These are phyloP conservation scores for Crataegus laevigata DNA, from an alignment of 306 rosid species.

Conservation along the genomic window DNA sequence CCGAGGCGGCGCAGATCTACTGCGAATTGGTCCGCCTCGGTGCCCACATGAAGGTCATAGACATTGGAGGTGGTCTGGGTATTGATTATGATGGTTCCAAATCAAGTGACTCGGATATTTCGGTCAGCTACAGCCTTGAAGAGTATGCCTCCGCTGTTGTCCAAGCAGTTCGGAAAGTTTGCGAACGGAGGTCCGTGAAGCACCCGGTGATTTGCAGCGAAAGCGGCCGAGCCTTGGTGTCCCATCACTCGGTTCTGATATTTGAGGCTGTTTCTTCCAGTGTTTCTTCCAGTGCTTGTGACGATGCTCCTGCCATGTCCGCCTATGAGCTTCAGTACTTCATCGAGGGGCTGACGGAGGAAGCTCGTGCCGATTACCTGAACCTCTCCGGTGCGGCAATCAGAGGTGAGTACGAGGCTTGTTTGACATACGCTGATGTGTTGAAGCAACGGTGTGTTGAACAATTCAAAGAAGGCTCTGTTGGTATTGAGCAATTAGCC, in stretches of 20 bases:
- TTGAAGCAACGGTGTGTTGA: slow-evolving; percentile 64
- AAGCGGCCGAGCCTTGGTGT: slow-evolving; percentile 81
- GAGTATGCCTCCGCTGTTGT: slow-evolving; percentile 84
- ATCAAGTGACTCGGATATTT: slow-evolving; percentile 56
- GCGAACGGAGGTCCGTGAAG: slow-evolving; percentile 52
- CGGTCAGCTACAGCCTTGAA: slow-evolving; percentile 57
- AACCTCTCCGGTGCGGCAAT: slow-evolving; percentile 50
- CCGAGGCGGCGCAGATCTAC: slow-evolving; percentile 88
- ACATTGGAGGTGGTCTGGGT: slow-evolving; percentile 89
- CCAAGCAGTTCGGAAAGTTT: slow-evolving; percentile 38
- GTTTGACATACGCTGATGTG: slow-evolving; percentile 56
- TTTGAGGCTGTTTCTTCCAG: slow-evolving; percentile 61
- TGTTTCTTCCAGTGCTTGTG: slow-evolving; percentile 27
- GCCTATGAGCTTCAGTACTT: slow-evolving; percentile 35
- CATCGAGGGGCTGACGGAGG: slow-evolving; percentile 62
- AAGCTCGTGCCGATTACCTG: slow-evolving; percentile 40
- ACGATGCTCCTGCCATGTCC: slow-evolving; percentile 34
- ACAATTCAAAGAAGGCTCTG: slow-evolving; percentile 68
- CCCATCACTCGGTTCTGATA: slow-evolving; percentile 74
- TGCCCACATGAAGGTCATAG: slow-evolving; percentile 66
- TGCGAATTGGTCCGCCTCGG: slow-evolving; percentile 84
- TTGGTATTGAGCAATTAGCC: slow-evolving; percentile 78
- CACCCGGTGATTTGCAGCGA: slow-evolving; percentile 78
- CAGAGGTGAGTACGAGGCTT: slow-evolving; percentile 49
- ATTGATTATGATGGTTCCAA: slow-evolving; percentile 86